Percentiles rank a stretch among this genome's conserved stretches.
Evolutionary conservation across 2,329 filamentous ascomycete species (phyloP).

Genomic region (Phyllosticta paracitricarpa): DNA sequence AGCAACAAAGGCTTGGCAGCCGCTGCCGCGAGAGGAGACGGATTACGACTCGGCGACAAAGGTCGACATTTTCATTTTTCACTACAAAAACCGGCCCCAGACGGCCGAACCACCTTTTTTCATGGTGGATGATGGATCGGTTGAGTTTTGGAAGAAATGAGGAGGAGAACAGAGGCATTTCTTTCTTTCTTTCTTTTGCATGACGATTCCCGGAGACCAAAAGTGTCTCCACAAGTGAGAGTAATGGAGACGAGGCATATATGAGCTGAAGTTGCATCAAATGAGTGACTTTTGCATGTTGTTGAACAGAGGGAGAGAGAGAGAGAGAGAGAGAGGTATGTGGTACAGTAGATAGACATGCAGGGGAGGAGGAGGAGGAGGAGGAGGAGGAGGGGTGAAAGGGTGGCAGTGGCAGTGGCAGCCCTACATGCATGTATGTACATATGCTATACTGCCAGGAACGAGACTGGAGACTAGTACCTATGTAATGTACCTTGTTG

Average conservation of each 20-base stretch:
- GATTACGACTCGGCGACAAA: constrained; percentile 3
- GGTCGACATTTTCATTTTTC: constrained; percentile 9
- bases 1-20: neutral
- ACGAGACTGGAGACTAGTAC: no score
- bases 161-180: neutral
- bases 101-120: neutral
- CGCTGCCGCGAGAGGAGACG: neutral
- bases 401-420: no score
- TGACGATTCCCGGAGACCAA: neutral
- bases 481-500: neutral
- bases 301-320: no score
- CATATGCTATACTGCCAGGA: no score
- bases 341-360: no score
- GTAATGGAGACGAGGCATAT: neutral
- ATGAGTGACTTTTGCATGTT: no score
- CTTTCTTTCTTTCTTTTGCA: neutral
- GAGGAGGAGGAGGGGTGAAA: no score
- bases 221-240: neutral
- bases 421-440: no score
- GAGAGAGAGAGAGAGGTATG: no score
- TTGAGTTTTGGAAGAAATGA: neutral
- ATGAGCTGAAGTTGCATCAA: neutral
- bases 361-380: no score
- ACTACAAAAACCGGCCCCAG: neutral
- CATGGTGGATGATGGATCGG: neutral